Base-by-base conservation (phyloP, 306 rosid species). In the Corylus heterophylla region DNA sequence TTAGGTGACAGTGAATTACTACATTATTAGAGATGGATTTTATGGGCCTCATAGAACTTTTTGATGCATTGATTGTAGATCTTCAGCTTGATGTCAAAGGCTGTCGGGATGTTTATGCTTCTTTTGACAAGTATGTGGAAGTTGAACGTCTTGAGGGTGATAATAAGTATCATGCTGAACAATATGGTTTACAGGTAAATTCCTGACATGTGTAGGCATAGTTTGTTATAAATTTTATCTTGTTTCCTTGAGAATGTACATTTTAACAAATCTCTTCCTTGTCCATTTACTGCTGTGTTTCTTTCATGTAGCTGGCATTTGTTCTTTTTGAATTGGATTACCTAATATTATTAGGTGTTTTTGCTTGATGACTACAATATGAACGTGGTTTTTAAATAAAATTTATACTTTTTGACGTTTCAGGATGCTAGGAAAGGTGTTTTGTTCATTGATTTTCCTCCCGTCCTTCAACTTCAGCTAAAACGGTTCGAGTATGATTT, bases 71-170 rank as follows among this genome's bases (percentile, higher is more conserved):
- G 55, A 54, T 73, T 75, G 78, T 75, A 94, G 98, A 94, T 77
- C 97, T 94, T 80, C 98, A 94, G 84, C 97, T 94, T 50, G 97
- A 94, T 86, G 98, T 94, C 66, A 92, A 94, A 86, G 98, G 98
- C 37, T 94, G 98, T 77, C 84, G 87, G 49, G 93, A 94, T 85
- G 98, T 94, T 68, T 94, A 92, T 83, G 98, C 93, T 61, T 94
- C 98, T 55, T 92, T 94, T 82, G 94, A 94, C 78, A 94, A 94
- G 85, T 94, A 91, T 73, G 97, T 94, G 74, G 98, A 94, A 86
- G 95, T 87, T 81, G 98, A 94, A 78, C 87, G 86, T 54, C 97
- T 94, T 61, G 98, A 94, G 80, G 97, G 97, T 77, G 97, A 92
- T 83, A 92, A 94, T 83, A 94, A 91, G 80, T 94, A 94, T 83